Evolutionary conservation across 2,329 filamentous ascomycete species (phyloP), one percentile per base, ranked within the genome.

Genomic region (Trichoderma breve): DNA sequence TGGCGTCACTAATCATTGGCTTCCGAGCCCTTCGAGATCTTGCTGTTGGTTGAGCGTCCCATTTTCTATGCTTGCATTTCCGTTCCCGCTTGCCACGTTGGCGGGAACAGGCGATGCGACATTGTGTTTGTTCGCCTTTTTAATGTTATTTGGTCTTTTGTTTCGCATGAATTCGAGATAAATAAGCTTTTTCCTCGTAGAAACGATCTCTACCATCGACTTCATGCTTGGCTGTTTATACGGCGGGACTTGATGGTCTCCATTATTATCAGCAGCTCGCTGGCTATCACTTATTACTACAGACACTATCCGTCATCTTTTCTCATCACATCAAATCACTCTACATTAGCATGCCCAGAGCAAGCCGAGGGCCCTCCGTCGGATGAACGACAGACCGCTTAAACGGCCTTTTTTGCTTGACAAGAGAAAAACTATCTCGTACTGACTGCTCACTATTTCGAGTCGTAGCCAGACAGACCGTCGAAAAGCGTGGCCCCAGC

Each of bases 21-120:
- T 64, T 70, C 67, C 43, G 12, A 32, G 18, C 8, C 9, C 28
- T 51, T n/a, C 4, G 32, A 69, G 66, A 69, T 69, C 55, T 69
- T 26, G 66, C 43, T 69, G 66, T 69, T 69, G 66, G 66, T 34
- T 32, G 47, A 30, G 12, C 34, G 34, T 69, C 26, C 34, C 47
- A 34, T 47, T n/a, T 58, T 24, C 32, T n/a, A 14, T 24, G 34
- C 64, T 30, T 21, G 61, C 15, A 11, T n/a, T 67, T 30, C 21
- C 34, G 34, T 60, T 32, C 21, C 26, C 36, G 47, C 15, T 61
- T 47, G 66, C 66, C 66, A 70, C 66, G 66, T 53, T 62, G 57
- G 47, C 66, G 66, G 66, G 66, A 70, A 3, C 30, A 70, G 57
- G 57, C 66, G 66, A 70, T 70, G 39, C 66, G 32, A 70, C 66